Percentiles rank a stretch among this genome's conserved stretches.
These are phyloP conservation scores for Globisporangium middletonii DNA, from an alignment of 352 stramenopile species.

Conservation along the genomic window DNA sequence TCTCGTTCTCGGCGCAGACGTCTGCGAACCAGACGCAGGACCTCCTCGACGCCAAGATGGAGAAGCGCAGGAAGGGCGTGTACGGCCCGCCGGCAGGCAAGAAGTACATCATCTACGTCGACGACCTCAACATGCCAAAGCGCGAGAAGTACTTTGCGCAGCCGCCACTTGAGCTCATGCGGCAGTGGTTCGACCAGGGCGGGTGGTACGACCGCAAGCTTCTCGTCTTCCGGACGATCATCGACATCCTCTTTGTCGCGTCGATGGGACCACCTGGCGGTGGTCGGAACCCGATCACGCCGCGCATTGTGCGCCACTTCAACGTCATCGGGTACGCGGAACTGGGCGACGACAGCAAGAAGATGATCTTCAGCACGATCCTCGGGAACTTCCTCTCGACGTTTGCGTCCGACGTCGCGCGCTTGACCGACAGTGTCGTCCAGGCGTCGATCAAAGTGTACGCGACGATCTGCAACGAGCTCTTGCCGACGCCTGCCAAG, in stretches of 20 bases:
- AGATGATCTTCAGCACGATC: constrained; percentile 92
- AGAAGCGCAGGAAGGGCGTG: constrained; percentile 91
- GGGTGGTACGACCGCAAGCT: constrained; percentile 95
- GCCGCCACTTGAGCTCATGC: constrained; percentile 92
- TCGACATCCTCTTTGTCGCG: constrained; percentile 86
- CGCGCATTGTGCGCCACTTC: constrained; percentile 89
- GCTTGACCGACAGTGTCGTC: constrained; percentile 67
- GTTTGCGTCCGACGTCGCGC: constrained; percentile 46
- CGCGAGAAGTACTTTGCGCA: constrained; percentile 93
- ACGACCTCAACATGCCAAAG: constrained; percentile 96
- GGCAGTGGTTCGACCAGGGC: constrained; percentile 92
- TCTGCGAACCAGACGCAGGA: constrained; percentile 91
- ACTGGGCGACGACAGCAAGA: constrained; percentile 85
- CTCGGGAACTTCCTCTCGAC: constrained; percentile 77
- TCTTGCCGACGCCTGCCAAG: constrained; percentile 92
- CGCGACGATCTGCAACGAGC: constrained; percentile 83
- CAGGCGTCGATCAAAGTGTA: constrained; percentile 87
- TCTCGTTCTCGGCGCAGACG: constrained; percentile 91
- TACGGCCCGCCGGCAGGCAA: constrained; percentile 90
- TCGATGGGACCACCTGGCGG: constrained; percentile 91
- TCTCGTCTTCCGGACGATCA: constrained; percentile 85
- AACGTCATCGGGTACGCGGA: constrained; percentile 92
- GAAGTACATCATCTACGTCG: constrained; percentile 92
- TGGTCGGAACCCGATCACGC: constrained; percentile 89
- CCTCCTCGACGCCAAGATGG: constrained; percentile 89